Conservation (phyloP, 352 stramenopile genomes). For the Pythium volutum region DNA sequence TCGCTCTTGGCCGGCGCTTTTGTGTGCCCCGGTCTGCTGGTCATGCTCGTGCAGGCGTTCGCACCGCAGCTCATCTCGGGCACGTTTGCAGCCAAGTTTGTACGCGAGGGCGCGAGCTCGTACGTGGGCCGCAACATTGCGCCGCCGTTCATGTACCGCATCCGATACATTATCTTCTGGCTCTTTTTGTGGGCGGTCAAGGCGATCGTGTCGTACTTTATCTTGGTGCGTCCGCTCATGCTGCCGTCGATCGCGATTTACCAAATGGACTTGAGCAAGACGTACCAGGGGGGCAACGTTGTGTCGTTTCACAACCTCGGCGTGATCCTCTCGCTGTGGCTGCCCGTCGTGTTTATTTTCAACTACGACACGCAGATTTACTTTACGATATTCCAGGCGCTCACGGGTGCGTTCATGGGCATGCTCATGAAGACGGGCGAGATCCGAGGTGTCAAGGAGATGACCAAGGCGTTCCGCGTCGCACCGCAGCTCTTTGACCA, state of each 20-base stretch:
- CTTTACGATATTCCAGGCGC: slow-evolving; percentile 42
- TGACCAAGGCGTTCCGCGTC: slow-evolving; percentile 43
- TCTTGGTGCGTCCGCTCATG: slow-evolving; percentile 39
- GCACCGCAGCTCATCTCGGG: slow-evolving; percentile 31
- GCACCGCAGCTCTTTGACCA: slow-evolving; percentile 43
- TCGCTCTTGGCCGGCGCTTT: slow-evolving; percentile 17
- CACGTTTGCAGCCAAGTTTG: slow-evolving; percentile 39
- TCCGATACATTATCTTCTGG: slow-evolving; percentile 40
- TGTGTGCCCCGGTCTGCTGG: slow-evolving; percentile 25
- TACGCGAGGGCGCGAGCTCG: slow-evolving; percentile 39
- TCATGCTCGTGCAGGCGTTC: slow-evolving; percentile 30
- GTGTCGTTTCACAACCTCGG: slow-evolving; percentile 45
- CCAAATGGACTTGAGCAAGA: slow-evolving; percentile 31
- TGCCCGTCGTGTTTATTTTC: slow-evolving; percentile 47
- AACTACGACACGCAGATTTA: slow-evolving; percentile 57
- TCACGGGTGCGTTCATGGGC: slow-evolving; percentile 31
- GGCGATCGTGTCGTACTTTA: slow-evolving; percentile 39
- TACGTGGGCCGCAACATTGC: slow-evolving; percentile 44
- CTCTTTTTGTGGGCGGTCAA: slow-evolving; percentile 35
- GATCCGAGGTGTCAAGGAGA: slow-evolving; percentile 31
- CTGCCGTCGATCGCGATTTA: slow-evolving; percentile 39
- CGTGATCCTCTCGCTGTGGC: slow-evolving; percentile 42
- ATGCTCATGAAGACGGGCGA: slow-evolving; percentile 45
- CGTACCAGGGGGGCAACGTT: slow-evolving; percentile 29
- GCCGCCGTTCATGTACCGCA: slow-evolving; percentile 32